phyloP scores from a whole-genome alignment of 192 early-diverging fungal genomes.

The Mortierella claussenii region DNA sequence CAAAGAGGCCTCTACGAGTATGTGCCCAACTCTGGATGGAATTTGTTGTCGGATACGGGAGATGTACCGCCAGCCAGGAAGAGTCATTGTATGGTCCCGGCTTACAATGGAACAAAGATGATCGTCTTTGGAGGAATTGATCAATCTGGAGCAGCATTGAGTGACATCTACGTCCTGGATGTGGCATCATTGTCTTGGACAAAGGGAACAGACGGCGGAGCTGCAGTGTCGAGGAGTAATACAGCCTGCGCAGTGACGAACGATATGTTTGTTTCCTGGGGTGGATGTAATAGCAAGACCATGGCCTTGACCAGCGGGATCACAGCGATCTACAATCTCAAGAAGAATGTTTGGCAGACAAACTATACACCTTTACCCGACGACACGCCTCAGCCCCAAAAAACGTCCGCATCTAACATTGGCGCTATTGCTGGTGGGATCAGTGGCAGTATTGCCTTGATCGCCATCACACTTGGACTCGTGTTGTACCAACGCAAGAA shows the following conservation, averaged over 20 bases:
- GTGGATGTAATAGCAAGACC: not conserved
- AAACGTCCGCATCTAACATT: not conserved
- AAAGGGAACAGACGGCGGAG: slow-evolving; percentile 1
- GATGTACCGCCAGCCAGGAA: slow-evolving; percentile 13
- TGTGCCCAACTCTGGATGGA: not conserved
- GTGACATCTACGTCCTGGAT: slow-evolving; percentile 22
- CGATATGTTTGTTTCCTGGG: slow-evolving; percentile 15
- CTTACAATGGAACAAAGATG: slow-evolving; percentile 21
- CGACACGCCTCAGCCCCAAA: not conserved
- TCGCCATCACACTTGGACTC: not conserved
- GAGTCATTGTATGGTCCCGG: slow-evolving; percentile 14
- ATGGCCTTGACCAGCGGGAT: not conserved
- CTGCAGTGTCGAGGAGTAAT: not conserved
- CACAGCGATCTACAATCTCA: slow-evolving; percentile 22
- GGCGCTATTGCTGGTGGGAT: slow-evolving; percentile 1
- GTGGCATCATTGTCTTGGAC: slow-evolving; percentile 3
- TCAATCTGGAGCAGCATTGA: not conserved
- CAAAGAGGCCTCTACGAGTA: slow-evolving; percentile 1
- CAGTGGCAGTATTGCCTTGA: not conserved
- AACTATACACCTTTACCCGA: not conserved
- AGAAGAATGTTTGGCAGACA: slow-evolving; percentile 10
- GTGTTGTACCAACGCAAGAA: slow-evolving; percentile 2
- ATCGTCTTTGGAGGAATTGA: slow-evolving; percentile 26
- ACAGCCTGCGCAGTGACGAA: slow-evolving; percentile 16
- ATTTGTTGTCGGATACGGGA: not conserved